A percentile compares a stretch with the other conserved stretches of the same genome.
Conservation (phyloP, 192 early-diverging fungal genomes). For the Dissophora ornata region DNA sequence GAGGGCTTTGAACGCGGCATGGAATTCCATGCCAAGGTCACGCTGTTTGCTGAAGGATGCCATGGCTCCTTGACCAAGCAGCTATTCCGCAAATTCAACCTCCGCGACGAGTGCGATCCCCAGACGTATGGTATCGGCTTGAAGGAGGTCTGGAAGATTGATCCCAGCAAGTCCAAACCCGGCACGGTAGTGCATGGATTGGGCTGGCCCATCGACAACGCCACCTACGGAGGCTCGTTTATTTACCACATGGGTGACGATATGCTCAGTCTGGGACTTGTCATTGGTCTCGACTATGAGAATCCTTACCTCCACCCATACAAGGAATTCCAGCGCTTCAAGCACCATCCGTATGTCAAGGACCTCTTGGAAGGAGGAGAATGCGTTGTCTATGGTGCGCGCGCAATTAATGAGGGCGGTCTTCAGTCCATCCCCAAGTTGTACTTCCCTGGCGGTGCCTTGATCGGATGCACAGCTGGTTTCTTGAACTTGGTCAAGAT, state of each 20-base stretch:
- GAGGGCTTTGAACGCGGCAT: conserved; percentile 94
- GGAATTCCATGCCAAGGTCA: conserved; percentile 93
- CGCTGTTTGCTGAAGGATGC: conserved; percentile 97
- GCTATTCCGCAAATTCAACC: conserved; percentile 86
- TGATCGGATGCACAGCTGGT: conserved; percentile 96
- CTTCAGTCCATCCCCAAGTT: conserved; percentile 96
- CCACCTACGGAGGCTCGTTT: conserved; percentile 95
- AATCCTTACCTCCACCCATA: conserved; percentile 97
- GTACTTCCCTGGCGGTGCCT: conserved; percentile 92
- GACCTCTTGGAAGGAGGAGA: conserved; percentile 90
- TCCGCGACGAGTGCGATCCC: conserved; percentile 85
- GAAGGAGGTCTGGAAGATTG: conserved; percentile 99
- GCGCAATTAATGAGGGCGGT: conserved; percentile 98
- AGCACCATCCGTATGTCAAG: conserved; percentile 90
- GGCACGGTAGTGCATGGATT: conserved; percentile 89
- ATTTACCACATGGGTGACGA: conserved; percentile 96
- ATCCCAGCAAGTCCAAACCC: conserved; percentile 82
- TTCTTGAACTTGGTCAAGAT: conserved; percentile 99
- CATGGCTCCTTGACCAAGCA: conserved; percentile 96
- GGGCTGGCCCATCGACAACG: conserved; percentile 91
- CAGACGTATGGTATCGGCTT: conserved; percentile 97
- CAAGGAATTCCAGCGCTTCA: conserved; percentile 97
- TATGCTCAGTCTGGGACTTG: conserved; percentile 86
- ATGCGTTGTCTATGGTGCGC: conserved; percentile 91
- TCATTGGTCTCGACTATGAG: conserved; percentile 93